These are phyloP conservation scores for Macrotyloma uniflorum DNA, from an alignment of 306 rosid species.

Conservation along the genomic window DNA sequence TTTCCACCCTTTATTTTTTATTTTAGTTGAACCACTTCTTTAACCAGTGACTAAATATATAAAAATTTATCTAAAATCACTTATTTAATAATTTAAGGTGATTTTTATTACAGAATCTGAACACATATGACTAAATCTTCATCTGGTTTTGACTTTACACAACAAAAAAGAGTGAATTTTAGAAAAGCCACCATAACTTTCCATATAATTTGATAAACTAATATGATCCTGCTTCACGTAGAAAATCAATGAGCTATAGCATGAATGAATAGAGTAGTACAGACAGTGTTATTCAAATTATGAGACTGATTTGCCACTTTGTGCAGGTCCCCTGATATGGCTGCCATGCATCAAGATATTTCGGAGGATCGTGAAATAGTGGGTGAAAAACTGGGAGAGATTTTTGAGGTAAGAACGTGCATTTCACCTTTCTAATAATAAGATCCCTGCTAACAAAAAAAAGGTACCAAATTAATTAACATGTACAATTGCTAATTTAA, in stretches of 20 bases:
- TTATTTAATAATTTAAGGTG: too few species aligned
- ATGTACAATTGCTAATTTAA: too few species aligned
- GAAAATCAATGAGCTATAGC: background rate
- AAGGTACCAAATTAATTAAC: too few species aligned
- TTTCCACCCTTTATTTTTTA: background rate
- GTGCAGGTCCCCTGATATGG: conserved; percentile 66
- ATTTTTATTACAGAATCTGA: too few species aligned
- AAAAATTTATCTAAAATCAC: background rate
- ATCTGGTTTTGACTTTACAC: background rate
- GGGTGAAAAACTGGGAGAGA: conserved; percentile 58
- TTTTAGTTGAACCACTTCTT: background rate
- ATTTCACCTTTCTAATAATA: background rate
- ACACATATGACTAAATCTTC: background rate
- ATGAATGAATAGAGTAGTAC: background rate
- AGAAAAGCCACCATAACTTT: background rate
- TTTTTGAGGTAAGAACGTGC: conserved; percentile 52
- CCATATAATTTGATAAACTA: background rate
- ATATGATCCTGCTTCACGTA: background rate
- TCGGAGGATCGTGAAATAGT: conserved; percentile 63
- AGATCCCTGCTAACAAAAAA: background rate
- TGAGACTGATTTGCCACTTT: background rate
- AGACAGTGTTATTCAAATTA: background rate
- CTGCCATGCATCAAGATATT: conserved; percentile 83
- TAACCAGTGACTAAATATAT: background rate
- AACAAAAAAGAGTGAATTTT: background rate